Evolutionary conservation across 2,329 filamentous ascomycete genomes (phyloP).

Genomic region (Claviceps citrina): DNA sequence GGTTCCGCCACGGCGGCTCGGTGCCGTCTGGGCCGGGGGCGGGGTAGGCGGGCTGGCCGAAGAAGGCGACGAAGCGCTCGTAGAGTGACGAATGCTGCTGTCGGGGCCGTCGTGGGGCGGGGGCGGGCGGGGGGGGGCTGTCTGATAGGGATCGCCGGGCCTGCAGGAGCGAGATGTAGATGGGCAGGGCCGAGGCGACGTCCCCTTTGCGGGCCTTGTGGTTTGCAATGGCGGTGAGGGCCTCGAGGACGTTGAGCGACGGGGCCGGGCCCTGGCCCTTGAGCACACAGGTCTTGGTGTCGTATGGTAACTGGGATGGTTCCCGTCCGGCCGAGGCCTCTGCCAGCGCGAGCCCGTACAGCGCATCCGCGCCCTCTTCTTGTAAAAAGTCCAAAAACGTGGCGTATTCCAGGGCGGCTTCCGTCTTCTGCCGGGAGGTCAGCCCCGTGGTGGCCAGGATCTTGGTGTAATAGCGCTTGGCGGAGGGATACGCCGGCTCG

Average conservation of each 20-base stretch:
- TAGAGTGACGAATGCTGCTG: conserved; percentile 8
- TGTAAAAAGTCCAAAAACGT: conserved; percentile 73
- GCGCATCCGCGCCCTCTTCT: conserved; percentile 48
- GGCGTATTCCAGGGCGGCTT: conserved; percentile 69
- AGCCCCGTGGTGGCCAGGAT: conserved; percentile 72
- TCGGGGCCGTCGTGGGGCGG: conserved; percentile 4
- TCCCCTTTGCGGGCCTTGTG: conserved; percentile 60
- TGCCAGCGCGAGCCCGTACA: conserved; percentile 62
- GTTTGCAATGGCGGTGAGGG: conserved; percentile 62
- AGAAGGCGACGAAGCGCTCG: conserved; percentile 11
- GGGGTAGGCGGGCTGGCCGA: conserved; percentile 48
- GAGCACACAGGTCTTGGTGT: conserved; percentile 48
- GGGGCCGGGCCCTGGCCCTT: conserved; percentile 39
- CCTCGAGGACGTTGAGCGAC: conserved; percentile 59
- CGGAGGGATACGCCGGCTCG: conserved; percentile 48
- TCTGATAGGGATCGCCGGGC: conserved; percentile 49
- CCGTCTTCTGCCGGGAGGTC: conserved; percentile 59
- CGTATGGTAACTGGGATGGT: conserved; percentile 27
- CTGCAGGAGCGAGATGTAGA: conserved; percentile 71
- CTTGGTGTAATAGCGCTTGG: conserved; percentile 67
- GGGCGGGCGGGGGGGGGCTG: conserved; percentile 15
- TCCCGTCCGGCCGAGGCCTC: conserved; percentile 48
- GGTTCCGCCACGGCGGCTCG: conserved; percentile 45
- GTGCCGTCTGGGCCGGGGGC: conserved; percentile 55
- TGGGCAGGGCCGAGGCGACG: conserved; percentile 56